A percentile compares a stretch with the other conserved stretches of the same genome.
These are phyloP conservation scores for Rhododendron ovatum DNA, from an alignment of 148 eudicot species.

Conservation along the genomic window DNA sequence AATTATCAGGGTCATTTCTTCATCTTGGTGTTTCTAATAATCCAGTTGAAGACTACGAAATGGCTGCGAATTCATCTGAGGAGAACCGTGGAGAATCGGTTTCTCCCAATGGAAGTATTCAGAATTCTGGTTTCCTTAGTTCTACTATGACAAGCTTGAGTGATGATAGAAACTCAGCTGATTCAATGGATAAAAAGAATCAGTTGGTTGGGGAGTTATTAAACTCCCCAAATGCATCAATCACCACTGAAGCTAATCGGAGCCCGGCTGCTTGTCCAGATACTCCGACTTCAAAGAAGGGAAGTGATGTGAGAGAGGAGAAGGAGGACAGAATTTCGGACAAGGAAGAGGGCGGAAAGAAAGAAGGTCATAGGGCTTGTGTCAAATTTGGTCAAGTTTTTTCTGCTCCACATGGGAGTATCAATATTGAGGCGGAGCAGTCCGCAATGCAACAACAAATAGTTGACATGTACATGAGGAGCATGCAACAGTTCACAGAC, in stretches of 20 bases:
- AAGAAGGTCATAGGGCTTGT: conserved; percentile 4
- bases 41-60: conserved; percentile 42
- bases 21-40: conserved; percentile 36
- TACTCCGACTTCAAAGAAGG: conserved; percentile 21
- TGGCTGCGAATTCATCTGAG: conserved; percentile 41
- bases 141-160: conserved; percentile 53
- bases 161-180: conserved; percentile 57
- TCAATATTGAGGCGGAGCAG: conserved; percentile 50
- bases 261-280: conserved; percentile 10
- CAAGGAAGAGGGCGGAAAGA: conserved; percentile 21
- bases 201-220: conserved; percentile 12
- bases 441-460: conserved; percentile 76
- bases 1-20: conserved; percentile 53
- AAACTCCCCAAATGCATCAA: conserved; percentile 8
- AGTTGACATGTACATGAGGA: conserved; percentile 77
- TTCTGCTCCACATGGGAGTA: conserved; percentile 24
- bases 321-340: background rate
- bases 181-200: conserved; percentile 34
- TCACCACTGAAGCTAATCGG: conserved; percentile 22
- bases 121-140: conserved; percentile 44
- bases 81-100: conserved; percentile 25
- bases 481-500: conserved; percentile 79
- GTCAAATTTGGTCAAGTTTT: conserved; percentile 19
- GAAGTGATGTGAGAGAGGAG: conserved; percentile 14
- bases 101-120: conserved; percentile 26